Percentiles rank a stretch among this genome's conserved stretches.
Evolutionary conservation across 1,284 basidiomycete species (phyloP).

Genomic region (Vanrija pseudolonga): DNA sequence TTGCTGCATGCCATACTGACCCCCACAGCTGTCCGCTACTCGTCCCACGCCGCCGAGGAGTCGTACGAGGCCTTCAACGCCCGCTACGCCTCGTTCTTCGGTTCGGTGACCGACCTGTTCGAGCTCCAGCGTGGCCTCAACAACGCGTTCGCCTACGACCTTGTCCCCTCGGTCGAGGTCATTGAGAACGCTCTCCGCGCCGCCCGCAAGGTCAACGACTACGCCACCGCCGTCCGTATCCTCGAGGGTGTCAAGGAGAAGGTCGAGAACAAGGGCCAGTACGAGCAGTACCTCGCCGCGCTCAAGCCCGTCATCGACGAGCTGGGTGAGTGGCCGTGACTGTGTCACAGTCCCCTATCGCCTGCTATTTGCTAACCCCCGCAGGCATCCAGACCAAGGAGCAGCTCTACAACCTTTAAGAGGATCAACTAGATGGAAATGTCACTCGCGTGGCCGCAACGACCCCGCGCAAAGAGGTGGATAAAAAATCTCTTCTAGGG

Average conservation of each 20-base stretch:
- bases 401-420: conserved; percentile 45
- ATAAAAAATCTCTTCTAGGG: too few species aligned
- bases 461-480: too few species aligned
- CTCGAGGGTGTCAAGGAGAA: conserved; percentile 91
- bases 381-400: conserved; percentile 48
- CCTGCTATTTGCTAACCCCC: background rate
- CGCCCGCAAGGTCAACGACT: conserved; percentile 90
- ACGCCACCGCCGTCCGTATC: conserved; percentile 90
- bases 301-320: conserved; percentile 79
- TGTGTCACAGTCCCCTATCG: too few species aligned
- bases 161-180: conserved; percentile 86
- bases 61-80: conserved; percentile 90
- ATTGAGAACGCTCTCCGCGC: conserved; percentile 87
- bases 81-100: conserved; percentile 91
- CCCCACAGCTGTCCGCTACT: conserved; percentile 32
- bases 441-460: conserved; percentile 5
- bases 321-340: conserved; percentile 76
- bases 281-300: conserved; percentile 83
- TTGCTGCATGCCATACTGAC: too few species aligned
- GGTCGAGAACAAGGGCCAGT: conserved; percentile 92
- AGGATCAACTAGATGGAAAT: conserved; percentile 11
- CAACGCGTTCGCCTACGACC: conserved; percentile 98
- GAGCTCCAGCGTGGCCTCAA: conserved; percentile 97
- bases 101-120: conserved; percentile 88
- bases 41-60: conserved; percentile 54